Evolutionary conservation across 352 stramenopile species (phyloP), one percentile per base, ranked within the genome.

Genomic region (Phytophthora quininea): DNA sequence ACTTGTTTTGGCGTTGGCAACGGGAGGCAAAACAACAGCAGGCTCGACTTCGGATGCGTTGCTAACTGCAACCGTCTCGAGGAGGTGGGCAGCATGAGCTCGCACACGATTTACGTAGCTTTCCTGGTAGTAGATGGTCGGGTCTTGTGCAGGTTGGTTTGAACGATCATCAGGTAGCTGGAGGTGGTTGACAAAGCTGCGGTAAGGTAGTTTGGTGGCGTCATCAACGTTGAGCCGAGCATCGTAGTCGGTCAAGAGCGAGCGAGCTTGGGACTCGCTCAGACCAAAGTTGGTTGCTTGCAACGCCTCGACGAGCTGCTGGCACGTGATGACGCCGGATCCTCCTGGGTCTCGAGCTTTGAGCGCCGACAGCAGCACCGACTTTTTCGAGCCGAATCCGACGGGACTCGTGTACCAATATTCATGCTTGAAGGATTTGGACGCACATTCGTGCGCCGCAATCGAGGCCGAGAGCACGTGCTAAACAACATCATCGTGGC

Each of bases 351-450:
- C 79, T 3, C 71, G 69, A 30, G 74, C 64, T 54, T 79, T 82
- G 30, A 89, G 52, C 31, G 77, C 69, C 3, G 74, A 59, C 2
- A 85, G 65, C 49, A 91, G 15, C 4, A 89, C 80, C 1, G 82
- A 79, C 5, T 69, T 67, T 40, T 71, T 82, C 33, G 79, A 91
- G 9, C 82, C 82, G 24, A 54, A 56, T 2, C 76, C 79, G 19
- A 88, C 68, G 4, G 76, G 76, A 51, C 79, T 90, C 3, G 51
- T 66, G 52, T 88, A 88, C 80, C 80, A 91, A 4, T 72, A 47
- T 14, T 89, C 78, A 48, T 84, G 64, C 58, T 89, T 91, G 70
- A 85, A 91, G 29, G 77, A 77, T 67, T 91, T 91, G 49, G 52
- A 62, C 35, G 53, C 32, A 33, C 35, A 48, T 64, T 84, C 62